Conservation (phyloP, 1,139 yeast genomes). For the Suhomyces kunorum region DNA sequence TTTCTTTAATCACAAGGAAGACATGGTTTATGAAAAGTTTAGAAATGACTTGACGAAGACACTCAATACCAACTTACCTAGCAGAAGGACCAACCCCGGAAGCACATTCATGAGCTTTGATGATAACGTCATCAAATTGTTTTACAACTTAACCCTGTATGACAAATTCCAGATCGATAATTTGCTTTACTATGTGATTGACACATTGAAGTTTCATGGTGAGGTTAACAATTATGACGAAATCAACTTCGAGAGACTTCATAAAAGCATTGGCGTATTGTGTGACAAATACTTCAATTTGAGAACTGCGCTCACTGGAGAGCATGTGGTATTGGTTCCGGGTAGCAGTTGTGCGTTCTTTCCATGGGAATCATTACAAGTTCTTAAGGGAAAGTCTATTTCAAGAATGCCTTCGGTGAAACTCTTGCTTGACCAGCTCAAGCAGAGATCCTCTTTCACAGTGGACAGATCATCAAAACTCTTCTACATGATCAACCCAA, state of each 20-base stretch:
- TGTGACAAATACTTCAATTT: slow-evolving; percentile 44
- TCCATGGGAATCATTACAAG: slow-evolving; percentile 87
- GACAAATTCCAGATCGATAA: slow-evolving; percentile 54
- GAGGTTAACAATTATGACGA: slow-evolving; percentile 65
- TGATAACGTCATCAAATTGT: slow-evolving; percentile 52
- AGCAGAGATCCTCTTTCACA: slow-evolving; percentile 12
- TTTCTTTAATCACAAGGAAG: slow-evolving; percentile 40
- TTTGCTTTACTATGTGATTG: slow-evolving; percentile 61
- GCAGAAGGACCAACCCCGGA: slow-evolving; percentile 24
- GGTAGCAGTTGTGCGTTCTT: slow-evolving; percentile 63
- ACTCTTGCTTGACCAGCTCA: slow-evolving; percentile 46
- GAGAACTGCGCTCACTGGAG: slow-evolving; percentile 16
- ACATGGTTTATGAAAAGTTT: slow-evolving; percentile 36
- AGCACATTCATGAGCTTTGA: slow-evolving; percentile 40
- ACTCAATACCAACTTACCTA: slow-evolving; percentile 36
- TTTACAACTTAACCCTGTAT: slow-evolving; percentile 46
- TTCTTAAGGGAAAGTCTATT: slow-evolving; percentile 54
- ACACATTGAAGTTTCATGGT: slow-evolving; percentile 62
- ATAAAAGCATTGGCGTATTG: slow-evolving; percentile 24
- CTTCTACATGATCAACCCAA: slow-evolving; percentile 75
- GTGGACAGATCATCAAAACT: slow-evolving; percentile 31
- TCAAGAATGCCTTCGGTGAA: slow-evolving; percentile 75
- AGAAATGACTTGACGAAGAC: slow-evolving; percentile 35
- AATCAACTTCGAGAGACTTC: slow-evolving; percentile 56
- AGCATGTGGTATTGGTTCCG: slow-evolving; percentile 69